These are phyloP conservation scores for Fusarium abutilonis DNA, from an alignment of 2,329 filamentous ascomycete species.

Conservation along the genomic window DNA sequence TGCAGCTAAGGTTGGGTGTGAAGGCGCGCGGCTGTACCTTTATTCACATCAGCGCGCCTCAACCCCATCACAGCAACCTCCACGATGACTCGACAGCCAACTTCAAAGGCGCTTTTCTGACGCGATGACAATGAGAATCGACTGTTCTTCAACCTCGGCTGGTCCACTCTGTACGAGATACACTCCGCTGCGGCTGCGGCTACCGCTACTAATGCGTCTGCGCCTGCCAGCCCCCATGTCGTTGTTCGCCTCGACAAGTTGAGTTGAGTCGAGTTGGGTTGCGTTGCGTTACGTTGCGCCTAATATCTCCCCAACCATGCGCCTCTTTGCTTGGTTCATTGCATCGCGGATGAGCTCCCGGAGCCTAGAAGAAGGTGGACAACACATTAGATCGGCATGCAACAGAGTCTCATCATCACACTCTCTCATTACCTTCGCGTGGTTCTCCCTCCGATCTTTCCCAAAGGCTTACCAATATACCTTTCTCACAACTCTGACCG, in stretches of 20 bases:
- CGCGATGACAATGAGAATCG: conserved; percentile 19
- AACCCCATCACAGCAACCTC: conserved; percentile 32
- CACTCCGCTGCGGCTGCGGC: conserved; percentile 29
- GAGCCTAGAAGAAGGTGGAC: conserved; percentile 30
- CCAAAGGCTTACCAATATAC: conserved; percentile 8
- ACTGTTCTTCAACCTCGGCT: conserved; percentile 17
- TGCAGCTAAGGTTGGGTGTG: conserved; percentile 33
- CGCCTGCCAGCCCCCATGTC: conserved; percentile 12
- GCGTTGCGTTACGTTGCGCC: neutral
- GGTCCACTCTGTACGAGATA: conserved; percentile 31
- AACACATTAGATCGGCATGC: conserved; percentile 38
- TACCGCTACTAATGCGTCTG: conserved; percentile 19
- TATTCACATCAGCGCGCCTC: conserved; percentile 38
- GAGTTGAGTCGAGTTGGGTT: conserved; percentile 19
- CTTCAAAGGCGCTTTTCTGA: conserved; percentile 19
- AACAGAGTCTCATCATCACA: conserved; percentile 29
- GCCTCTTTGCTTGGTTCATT: conserved; percentile 26
- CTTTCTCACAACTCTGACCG: conserved; percentile 18
- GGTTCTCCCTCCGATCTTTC: conserved; percentile 24
- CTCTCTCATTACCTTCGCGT: conserved; percentile 24
- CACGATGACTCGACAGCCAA: conserved; percentile 25
- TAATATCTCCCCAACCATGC: conserved; percentile 30
- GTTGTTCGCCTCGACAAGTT: conserved; percentile 1
- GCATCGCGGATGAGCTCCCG: conserved; percentile 32
- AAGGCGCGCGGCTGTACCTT: conserved; percentile 43